These are phyloP conservation scores for Phycomyces blakesleeanus DNA, from an alignment of 192 early-diverging fungal species.

Conservation along the genomic window DNA sequence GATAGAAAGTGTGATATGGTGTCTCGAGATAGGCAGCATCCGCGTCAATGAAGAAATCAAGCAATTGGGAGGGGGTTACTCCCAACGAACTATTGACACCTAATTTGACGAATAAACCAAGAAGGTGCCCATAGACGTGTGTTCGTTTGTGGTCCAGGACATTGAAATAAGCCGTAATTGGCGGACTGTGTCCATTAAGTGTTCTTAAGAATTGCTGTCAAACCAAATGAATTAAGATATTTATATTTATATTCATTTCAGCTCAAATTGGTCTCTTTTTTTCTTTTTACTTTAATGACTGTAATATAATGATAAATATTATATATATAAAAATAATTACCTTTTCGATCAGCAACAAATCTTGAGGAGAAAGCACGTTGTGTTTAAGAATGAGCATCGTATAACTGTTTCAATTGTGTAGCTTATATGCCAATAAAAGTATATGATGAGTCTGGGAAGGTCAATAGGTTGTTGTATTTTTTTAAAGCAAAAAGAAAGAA, in stretches of 20 bases:
- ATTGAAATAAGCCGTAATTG: constrained; percentile 50
- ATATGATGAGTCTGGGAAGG: no score
- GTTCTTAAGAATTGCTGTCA: constrained; percentile 47
- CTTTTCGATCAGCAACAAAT: constrained; percentile 53
- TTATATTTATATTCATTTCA: no score
- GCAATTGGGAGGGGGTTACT: constrained; percentile 57
- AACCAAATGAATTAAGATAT: constrained; percentile 27
- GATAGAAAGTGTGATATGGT: constrained; percentile 88
- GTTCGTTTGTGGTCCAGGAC: constrained; percentile 60
- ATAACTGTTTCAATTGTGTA: no score
- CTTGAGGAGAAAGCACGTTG: constrained; percentile 45
- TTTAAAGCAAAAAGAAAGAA: no score
- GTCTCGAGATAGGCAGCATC: constrained; percentile 69
- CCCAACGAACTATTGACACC: constrained; percentile 54
- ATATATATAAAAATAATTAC: constrained; percentile 32
- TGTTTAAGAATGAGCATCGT: constrained; percentile 44
- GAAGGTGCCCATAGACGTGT: constrained; percentile 76
- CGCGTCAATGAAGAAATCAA: constrained; percentile 84
- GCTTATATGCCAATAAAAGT: no score
- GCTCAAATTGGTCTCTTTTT: no score
- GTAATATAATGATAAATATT: neutral
- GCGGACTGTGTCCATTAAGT: constrained; percentile 58
- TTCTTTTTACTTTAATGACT: no score
- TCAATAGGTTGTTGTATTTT: neutral
- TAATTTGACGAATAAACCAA: constrained; percentile 71